Base-by-base conservation (phyloP, 257 asterid species). In the Penstemon barbatus region DNA sequence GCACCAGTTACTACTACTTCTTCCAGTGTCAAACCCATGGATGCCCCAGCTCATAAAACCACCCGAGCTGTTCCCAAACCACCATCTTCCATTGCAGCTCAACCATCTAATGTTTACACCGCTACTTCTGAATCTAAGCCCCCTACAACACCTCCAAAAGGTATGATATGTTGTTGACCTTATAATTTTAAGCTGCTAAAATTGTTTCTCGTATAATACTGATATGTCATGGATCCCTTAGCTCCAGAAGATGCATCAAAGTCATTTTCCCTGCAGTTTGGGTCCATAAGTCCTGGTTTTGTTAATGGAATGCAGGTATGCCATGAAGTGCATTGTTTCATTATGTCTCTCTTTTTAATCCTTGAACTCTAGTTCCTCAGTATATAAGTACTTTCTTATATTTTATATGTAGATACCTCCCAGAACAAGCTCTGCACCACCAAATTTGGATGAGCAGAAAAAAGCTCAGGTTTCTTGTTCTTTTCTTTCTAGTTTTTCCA, bases 401-500 rank as follows among this genome's bases (percentile, higher is more conserved):
- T 36, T 57, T 65, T 65, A 72, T 74, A 56, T 61, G 25, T 58
- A 93, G 99, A 79, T 90, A 69, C 99, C 99, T 64, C 88, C 99
- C 33, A 78, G 99, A 65, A 91, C 97, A 75, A 91, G 87, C 82
- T 91, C 97, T 36, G 97, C 96, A 69, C 96, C 97, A 43, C 96
- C 99, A 9, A 90, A 84, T 84, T 74, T 93, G 85, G 99, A 85
- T 70, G 99, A 93, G 83, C 99, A 90, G 82, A 90, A 80, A 78
- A 85, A 82, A 55, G 90, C 84, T 51, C 99, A 88, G 97, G 99
- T 90, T 72, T 74, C 84, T 25, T 25, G 33, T 25, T 25, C 51
- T 78, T 49, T 42, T 60, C 7, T 61, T 7, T 63, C 46, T 55
- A 46, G 53, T 55, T 57, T 63, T 65, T 60, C 57, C 44, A 45